These are phyloP conservation scores for Russula sp. DNA, from an alignment of 768 basidiomycete species.

Conservation along the genomic window DNA sequence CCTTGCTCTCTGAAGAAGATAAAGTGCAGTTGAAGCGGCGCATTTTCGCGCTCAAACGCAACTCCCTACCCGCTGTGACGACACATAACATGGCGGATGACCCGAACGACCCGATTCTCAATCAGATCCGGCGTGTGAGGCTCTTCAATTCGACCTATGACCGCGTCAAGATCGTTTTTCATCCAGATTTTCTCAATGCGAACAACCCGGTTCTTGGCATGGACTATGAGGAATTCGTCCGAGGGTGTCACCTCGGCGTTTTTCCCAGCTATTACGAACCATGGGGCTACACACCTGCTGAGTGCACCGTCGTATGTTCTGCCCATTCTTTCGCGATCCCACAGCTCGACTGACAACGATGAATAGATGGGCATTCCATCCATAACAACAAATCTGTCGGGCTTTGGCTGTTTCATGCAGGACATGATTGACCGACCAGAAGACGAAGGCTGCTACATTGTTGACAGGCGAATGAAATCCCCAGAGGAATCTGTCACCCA, in stretches of 20 bases:
- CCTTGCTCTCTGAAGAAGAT: slow-evolving; percentile 86
- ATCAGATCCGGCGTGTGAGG: slow-evolving; percentile 90
- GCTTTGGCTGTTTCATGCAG: slow-evolving; percentile 98
- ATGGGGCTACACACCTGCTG: slow-evolving; percentile 96
- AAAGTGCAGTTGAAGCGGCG: slow-evolving; percentile 92
- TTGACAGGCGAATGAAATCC: slow-evolving; percentile 85
- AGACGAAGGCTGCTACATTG: slow-evolving; percentile 95
- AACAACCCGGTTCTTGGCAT: slow-evolving; percentile 97
- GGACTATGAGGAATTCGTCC: slow-evolving; percentile 98
- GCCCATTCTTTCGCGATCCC: background rate
- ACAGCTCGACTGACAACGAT: slow-evolving; percentile 20
- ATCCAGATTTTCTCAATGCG: slow-evolving; percentile 96
- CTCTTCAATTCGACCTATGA: slow-evolving; percentile 87
- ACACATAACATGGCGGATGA: slow-evolving; percentile 99
- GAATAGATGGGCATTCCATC: slow-evolving; percentile 94
- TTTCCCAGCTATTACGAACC: slow-evolving; percentile 98
- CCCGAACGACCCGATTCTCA: slow-evolving; percentile 85
- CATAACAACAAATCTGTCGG: slow-evolving; percentile 95
- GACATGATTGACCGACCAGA: slow-evolving; percentile 93
- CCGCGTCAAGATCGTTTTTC: slow-evolving; percentile 96
- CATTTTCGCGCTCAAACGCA: slow-evolving; percentile 93
- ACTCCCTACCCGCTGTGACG: slow-evolving; percentile 91
- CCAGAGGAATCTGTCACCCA: slow-evolving; percentile 90
- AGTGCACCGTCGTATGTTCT: slow-evolving; percentile 88
- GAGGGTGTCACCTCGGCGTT: slow-evolving; percentile 96